Percentiles rank a stretch among this genome's conserved stretches.
phyloP scores from a whole-genome alignment of 345 rosid genomes.

The Pistacia atlantica region DNA sequence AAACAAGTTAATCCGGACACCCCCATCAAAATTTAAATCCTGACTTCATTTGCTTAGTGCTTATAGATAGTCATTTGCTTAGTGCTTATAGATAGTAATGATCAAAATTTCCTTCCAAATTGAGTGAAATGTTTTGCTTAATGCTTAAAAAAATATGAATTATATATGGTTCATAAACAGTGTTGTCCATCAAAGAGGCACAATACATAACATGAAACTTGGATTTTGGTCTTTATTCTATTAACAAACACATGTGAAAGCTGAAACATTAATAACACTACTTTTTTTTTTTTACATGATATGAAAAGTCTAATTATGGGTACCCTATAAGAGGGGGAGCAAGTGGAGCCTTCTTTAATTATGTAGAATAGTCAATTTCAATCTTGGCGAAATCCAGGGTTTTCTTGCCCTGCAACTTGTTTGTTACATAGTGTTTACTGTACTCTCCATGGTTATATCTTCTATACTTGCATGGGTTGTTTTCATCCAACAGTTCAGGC shows the following conservation, averaged over 20 bases:
- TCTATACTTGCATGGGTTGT: conserved; percentile 81
- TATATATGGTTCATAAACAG: conserved; percentile 13
- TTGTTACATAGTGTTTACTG: conserved; percentile 77
- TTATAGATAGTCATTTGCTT: not conserved
- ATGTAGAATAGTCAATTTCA: conserved; percentile 20
- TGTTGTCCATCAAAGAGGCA: conserved; percentile 16
- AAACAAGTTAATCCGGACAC: too few species aligned
- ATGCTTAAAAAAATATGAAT: conserved; percentile 3
- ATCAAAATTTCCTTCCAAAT: not conserved
- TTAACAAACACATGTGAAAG: not conserved
- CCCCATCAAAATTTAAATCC: too few species aligned
- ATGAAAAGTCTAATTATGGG: not conserved
- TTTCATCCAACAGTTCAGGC: conserved; percentile 67
- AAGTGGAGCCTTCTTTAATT: conserved; percentile 10
- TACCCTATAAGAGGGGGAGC: not conserved
- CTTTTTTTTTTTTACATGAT: not conserved
- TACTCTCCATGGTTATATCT: conserved; percentile 91
- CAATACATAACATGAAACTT: conserved; percentile 10
- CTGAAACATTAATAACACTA: conserved; percentile 6
- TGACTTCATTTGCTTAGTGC: not conserved
- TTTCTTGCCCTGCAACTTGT: conserved; percentile 88
- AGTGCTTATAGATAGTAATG: not conserved
- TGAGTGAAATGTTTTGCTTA: too few species aligned
- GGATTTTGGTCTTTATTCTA: not conserved
- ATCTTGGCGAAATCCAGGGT: conserved; percentile 87